Base-by-base conservation (phyloP, 441 rosid species). In the Capsella rubella region DNA sequence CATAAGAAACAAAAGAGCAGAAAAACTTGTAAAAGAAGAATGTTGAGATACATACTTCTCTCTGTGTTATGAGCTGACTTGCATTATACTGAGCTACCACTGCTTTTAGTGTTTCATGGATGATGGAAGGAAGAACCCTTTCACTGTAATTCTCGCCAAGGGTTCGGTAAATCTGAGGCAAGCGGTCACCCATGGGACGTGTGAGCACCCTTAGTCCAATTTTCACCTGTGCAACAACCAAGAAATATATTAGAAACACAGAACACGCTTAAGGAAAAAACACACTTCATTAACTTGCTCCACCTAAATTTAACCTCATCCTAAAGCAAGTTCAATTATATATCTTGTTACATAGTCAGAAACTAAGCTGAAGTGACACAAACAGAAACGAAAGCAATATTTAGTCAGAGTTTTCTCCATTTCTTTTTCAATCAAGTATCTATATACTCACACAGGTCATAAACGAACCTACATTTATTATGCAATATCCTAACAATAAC, bases 61-160 rank as follows among this genome's bases (percentile, higher is more conserved):
- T 85, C 79, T 89, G 95, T n/a, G 99, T 94, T 64, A 94, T 90
- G 63, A 94, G 94, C 82, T 94, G 99, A 75, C 97, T 94, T 61
- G 99, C 99, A 82, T 94, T 94, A 81, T 90, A 92, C 82, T 89
- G 97, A 9, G 97, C 97, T 58, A 94, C 97, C 64, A 94, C 99
- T 25, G 99, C 87, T 82, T 94, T 94, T 64, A 94, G 75, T 15
- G 99, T 94, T 79, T 94, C 99, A 70, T 92, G 95, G 66, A 94
- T 87, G 72, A 94, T 92, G 32, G 97, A 92, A 28, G 99, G 97
- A 72, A 94, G 83, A 62, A 94, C 99, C 79, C 97, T 90, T 79
- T 92, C 95, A 59, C 86, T 90, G 65, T 90, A 94, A 42, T 90
- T 89, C 85, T 92, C 93, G 43, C 97, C 99, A 28, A 94, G 83